Evolutionary conservation across 108 stramenopile genomes (phyloP), one percentile per base, ranked within the genome.

Genomic region (Bacterosira constricta): DNA sequence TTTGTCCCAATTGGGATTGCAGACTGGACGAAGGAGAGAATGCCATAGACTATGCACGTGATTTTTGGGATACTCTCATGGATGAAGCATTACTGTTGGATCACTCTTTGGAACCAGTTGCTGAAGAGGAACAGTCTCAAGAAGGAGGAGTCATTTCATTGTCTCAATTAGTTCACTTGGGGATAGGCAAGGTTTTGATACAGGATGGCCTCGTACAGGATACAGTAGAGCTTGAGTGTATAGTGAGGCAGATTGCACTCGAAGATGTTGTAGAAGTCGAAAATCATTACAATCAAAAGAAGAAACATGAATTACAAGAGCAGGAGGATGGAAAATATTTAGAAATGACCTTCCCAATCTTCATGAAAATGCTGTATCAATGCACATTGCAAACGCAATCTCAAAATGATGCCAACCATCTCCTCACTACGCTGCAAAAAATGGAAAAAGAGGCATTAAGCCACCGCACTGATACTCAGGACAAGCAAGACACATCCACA

Each of bases 81-180:
- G 77, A 82, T 31, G 64, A 59, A 30, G 58, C 58, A 12, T 39
- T 82, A 38, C 44, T 75, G 5, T 26, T 64, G 37, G 72, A 69
- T 21, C 30, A 74, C 49, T 49, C 63, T 6, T 20, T 58, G 17
- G 54, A 70, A 46, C 31, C 44, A 23, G 27, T 18, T 13, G 74
- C 21, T 17, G 47, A 44, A 17, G 63, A 64, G 34, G 38, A 37
- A 30, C 23, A 34, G 15, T 27, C 29, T 0, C 59, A 44, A 38
- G 79, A 80, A 50, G 59, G 51, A 25, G 81, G 77, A 2, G 77
- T 75, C 3, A 26, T 81, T n/a, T 71, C 76, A 17, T 29, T 77
- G 4, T 35, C 62, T 47, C 50, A 58, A 13, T 31, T 81, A 38
- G 26, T 31, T 7, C 30, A 53, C 4, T 66, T 78, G 64, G 57